Base-by-base conservation (phyloP, 441 rosid genomes). In the Corymbia citriodora region DNA sequence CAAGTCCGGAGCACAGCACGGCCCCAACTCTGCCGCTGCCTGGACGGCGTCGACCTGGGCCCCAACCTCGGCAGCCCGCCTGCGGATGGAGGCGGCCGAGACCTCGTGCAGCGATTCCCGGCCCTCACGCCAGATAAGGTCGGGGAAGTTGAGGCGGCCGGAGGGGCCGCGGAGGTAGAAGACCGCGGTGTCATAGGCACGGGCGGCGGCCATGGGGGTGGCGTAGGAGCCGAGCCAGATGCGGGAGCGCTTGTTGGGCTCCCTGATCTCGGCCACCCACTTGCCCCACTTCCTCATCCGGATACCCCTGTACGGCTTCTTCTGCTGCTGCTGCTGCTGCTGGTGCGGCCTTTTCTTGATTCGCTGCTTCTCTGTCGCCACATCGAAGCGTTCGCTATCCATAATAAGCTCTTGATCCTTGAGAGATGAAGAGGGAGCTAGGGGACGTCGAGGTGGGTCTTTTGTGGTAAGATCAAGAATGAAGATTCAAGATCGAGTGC, bases 241-340 rank as follows among this genome's bases (percentile, higher is more conserved):
- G 36, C 91, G 90, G 63, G 91, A 81, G 19, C 91, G 88, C 55
- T 90, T 90, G 86, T 90, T 90, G 88, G 91, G 91, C 68, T 90
- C 91, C 54, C 91, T 87, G 83, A 90, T 90, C 79, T 90, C 91
- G 31, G 91, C 91, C 74, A 90, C 91, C 91, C 91, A 90, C 88
- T 90, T 90, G 82, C 91, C 91, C 91, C 91, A 90, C 90, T 90
- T 90, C 86, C 91, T 82, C 91, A 88, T 90, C 61, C 91, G 70
- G 59, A 90, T 90, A 9, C 91, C 91, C 36, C 88, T 36, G 90
- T 90, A 90, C 2, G 57, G 85, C 88, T 88, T 90, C 55, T 40
- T 6, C 45, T 40, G 45, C 45, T 33, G 33, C 33, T 33, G 33
- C 33, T 33, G 33, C 63, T 13, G 79, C 29, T 55, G 61, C 61